A percentile compares a stretch with the other conserved stretches of the same genome.
These are phyloP conservation scores for Crassisporium funariophilum DNA, from an alignment of 768 basidiomycete genomes.

Conservation along the genomic window DNA sequence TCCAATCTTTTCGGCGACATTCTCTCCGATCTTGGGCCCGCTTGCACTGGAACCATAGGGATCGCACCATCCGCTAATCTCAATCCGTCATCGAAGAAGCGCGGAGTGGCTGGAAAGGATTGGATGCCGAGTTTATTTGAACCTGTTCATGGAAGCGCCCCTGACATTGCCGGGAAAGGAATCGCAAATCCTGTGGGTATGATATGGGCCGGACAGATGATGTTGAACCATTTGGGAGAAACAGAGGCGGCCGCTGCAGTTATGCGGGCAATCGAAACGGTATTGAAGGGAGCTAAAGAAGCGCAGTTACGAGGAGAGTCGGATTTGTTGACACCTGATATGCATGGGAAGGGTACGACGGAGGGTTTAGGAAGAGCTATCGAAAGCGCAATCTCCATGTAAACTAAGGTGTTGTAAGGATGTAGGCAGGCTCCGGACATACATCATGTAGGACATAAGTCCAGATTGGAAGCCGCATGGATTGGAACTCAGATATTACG, in stretches of 20 bases:
- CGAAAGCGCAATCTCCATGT: slow-evolving; percentile 24
- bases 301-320: slow-evolving; percentile 25
- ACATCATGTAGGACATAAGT: too few species aligned
- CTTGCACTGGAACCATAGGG: slow-evolving; percentile 56
- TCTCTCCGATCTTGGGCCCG: slow-evolving; percentile 57
- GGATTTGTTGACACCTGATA: slow-evolving; percentile 38
- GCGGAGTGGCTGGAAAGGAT: slow-evolving; percentile 33
- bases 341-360: slow-evolving; percentile 40
- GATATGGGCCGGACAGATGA: slow-evolving; percentile 61
- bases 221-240: slow-evolving; percentile 46
- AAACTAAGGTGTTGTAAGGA: slow-evolving; percentile 1
- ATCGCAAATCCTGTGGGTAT: slow-evolving; percentile 59
- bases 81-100: slow-evolving; percentile 36
- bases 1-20: slow-evolving; percentile 60
- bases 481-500: not conserved
- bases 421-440: too few species aligned
- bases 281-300: slow-evolving; percentile 31
- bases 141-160: slow-evolving; percentile 59
- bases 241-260: slow-evolving; percentile 40
- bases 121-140: slow-evolving; percentile 55
- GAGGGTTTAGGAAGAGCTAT: slow-evolving; percentile 34
- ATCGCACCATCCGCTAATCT: slow-evolving; percentile 58
- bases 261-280: slow-evolving; percentile 43
- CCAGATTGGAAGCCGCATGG: slow-evolving; percentile 4
- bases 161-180: slow-evolving; percentile 56